Evolutionary conservation across 495 filamentous ascomycete genomes (phyloP).

Genomic region (Thermothielavioides terrestris): DNA sequence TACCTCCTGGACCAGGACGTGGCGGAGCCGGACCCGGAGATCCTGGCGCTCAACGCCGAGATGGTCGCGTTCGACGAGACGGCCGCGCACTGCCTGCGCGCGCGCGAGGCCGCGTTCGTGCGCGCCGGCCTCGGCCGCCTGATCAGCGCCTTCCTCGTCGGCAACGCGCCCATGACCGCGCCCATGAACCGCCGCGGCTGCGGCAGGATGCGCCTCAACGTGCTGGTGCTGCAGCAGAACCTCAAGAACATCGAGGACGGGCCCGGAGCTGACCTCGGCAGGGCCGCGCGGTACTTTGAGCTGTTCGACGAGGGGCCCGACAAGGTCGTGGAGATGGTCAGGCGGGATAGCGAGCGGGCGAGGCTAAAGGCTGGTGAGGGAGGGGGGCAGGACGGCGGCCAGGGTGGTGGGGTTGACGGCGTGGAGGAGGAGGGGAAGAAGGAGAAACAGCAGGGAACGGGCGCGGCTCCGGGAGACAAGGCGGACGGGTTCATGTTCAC

Average conservation of each 20-base stretch:
- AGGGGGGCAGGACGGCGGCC: constrained; percentile 56
- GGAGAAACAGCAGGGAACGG: constrained; percentile 18
- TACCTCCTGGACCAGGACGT: constrained; percentile 68
- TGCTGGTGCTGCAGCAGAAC: constrained; percentile 90
- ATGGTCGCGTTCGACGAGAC: constrained; percentile 79
- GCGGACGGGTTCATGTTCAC: constrained; percentile 48
- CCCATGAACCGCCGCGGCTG: constrained; percentile 55
- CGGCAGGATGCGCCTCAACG: constrained; percentile 76
- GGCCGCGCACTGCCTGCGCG: constrained; percentile 57
- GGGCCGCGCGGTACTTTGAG: constrained; percentile 68
- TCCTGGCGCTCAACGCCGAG: constrained; percentile 69
- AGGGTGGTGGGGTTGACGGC: constrained; percentile 45
- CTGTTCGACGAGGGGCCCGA: constrained; percentile 74
- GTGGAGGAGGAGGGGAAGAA: constrained; percentile 22
- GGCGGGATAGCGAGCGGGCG: constrained; percentile 36
- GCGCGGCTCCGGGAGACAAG: no score
- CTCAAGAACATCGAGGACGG: constrained; percentile 78
- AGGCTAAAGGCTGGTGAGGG: constrained; percentile 25
- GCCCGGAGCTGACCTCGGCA: constrained; percentile 55
- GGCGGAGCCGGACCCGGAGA: constrained; percentile 67
- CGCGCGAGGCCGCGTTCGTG: constrained; percentile 59
- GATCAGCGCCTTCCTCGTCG: constrained; percentile 36
- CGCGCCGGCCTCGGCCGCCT: constrained; percentile 55
- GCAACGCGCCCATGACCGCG: constrained; percentile 36
- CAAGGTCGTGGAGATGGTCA: constrained; percentile 54